These are phyloP conservation scores for Bondarzewia mesenterica DNA, from an alignment of 1,284 basidiomycete genomes.

Conservation along the genomic window DNA sequence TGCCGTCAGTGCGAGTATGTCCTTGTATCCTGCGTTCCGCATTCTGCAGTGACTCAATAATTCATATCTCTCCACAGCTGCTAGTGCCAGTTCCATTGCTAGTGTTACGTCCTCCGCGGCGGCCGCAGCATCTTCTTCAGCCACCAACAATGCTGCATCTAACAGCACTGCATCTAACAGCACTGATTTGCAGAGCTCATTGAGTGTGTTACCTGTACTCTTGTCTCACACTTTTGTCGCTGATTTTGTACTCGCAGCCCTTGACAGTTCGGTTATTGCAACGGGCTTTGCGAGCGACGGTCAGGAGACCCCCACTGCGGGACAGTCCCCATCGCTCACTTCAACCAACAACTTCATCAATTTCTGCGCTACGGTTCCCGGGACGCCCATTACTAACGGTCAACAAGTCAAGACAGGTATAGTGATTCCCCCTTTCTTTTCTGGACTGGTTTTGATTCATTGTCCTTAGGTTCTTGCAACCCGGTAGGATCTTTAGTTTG, in stretches of 20 bases:
- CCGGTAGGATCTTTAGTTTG: slow-evolving; percentile 17
- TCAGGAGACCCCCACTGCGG: slow-evolving; percentile 25
- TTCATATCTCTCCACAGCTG: background rate
- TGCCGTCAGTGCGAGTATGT: no score
- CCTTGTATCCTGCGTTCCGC: background rate
- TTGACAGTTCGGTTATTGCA: slow-evolving; percentile 46
- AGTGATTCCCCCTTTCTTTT: no score
- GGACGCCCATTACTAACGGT: slow-evolving; percentile 35
- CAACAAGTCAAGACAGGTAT: slow-evolving; percentile 32
- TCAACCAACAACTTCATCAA: slow-evolving; percentile 50
- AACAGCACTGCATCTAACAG: slow-evolving; percentile 2
- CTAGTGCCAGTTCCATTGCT: background rate
- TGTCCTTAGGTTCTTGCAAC: slow-evolving; percentile 65
- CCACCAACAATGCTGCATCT: background rate
- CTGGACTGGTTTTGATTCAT: no score
- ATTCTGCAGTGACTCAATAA: background rate
- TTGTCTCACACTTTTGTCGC: slow-evolving; percentile 15
- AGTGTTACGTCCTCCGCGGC: background rate
- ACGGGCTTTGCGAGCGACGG: slow-evolving; percentile 44
- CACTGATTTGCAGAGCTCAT: slow-evolving; percentile 18
- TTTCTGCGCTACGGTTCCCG: slow-evolving; percentile 30
- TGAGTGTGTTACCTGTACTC: slow-evolving; percentile 16
- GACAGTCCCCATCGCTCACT: slow-evolving; percentile 38
- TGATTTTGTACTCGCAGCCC: slow-evolving; percentile 25
- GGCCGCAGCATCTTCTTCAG: background rate